Conservation (phyloP, 129 eudicot species). For the carrot (Daucus carota) region DNA sequence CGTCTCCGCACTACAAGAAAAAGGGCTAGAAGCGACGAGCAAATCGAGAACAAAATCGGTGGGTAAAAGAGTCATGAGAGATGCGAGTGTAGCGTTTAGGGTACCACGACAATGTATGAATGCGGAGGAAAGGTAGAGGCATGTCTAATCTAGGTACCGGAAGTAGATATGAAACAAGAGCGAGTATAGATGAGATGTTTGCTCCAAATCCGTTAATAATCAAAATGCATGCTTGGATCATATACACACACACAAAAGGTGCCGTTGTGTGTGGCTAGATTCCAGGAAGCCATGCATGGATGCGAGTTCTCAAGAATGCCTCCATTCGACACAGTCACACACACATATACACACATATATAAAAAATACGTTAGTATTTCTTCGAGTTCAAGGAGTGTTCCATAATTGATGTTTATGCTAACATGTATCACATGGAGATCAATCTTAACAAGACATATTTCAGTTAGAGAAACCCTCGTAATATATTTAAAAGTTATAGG, state of each 20-base stretch:
- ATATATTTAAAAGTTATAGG: no score
- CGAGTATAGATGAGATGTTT: constrained; percentile 30
- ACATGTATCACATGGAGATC: not conserved
- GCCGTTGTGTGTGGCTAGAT: constrained; percentile 9
- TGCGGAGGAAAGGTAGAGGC: constrained; percentile 16
- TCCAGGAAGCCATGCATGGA: constrained; percentile 16
- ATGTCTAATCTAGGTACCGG: constrained; percentile 35
- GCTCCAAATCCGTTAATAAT: constrained; percentile 36
- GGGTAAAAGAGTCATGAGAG: no score
- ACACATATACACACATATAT: no score
- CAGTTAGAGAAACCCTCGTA: not conserved
- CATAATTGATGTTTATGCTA: no score
- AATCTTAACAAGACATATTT: not conserved
- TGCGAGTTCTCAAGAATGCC: not conserved
- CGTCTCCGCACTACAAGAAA: no score
- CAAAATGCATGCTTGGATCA: constrained; percentile 8
- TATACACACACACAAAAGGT: not conserved
- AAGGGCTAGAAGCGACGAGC: no score
- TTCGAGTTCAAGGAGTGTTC: no score
- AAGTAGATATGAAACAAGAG: constrained; percentile 24
- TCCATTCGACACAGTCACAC: no score
- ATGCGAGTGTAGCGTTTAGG: no score
- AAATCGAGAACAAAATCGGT: no score
- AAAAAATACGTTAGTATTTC: no score
- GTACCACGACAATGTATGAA: not conserved